A percentile compares a stretch with the other conserved stretches of the same genome.
These are phyloP conservation scores for Trichoderma afroharzianum DNA, from an alignment of 2,329 filamentous ascomycete species.

Conservation along the genomic window DNA sequence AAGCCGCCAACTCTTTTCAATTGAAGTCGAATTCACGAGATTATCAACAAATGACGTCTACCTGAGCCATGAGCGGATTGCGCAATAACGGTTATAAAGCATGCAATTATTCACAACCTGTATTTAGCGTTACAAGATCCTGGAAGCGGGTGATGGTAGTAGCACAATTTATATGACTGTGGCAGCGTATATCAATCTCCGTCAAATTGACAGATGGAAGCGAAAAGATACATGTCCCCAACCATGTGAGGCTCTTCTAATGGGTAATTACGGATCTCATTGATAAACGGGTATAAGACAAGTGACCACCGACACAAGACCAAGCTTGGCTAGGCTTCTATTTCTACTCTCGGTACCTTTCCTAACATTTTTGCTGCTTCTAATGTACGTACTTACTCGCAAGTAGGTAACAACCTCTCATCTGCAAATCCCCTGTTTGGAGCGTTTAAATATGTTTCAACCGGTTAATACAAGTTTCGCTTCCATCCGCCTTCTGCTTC, in stretches of 20 bases:
- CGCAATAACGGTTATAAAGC: neutral
- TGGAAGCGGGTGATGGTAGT: neutral
- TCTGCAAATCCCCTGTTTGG: neutral
- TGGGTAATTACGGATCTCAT: no score
- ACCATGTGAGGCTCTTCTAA: no score
- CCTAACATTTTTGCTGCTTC: neutral
- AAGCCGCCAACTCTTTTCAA: neutral
- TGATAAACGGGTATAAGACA: no score
- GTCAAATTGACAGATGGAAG: neutral
- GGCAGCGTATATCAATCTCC: neutral
- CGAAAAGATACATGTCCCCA: neutral
- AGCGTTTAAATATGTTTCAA: neutral
- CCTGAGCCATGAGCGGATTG: no score
- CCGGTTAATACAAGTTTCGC: constrained; percentile 13
- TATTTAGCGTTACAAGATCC: neutral
- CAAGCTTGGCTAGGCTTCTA: neutral
- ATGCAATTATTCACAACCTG: neutral
- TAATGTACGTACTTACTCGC: neutral
- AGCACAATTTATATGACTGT: neutral
- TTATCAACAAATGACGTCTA: no score
- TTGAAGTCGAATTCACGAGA: neutral
- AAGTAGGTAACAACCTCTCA: neutral
- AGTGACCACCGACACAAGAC: neutral
- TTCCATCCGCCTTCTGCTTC: constrained; percentile 30
- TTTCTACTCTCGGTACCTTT: neutral